Conservation (phyloP, 2,329 filamentous ascomycete species). For the Botrytis elliptica region DNA sequence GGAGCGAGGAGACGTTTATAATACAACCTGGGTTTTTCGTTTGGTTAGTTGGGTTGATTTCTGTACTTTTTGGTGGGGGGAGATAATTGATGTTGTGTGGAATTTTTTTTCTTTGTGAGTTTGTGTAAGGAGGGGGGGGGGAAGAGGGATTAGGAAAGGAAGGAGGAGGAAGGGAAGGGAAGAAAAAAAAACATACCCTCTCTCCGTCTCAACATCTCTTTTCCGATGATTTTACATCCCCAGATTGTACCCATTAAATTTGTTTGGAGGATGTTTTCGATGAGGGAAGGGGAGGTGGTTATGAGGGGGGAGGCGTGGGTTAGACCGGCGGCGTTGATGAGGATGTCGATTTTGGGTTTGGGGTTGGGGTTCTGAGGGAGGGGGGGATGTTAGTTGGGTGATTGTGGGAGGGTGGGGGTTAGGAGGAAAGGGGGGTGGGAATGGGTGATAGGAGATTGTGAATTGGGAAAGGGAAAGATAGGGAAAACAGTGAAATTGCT, state of each 20-base stretch:
- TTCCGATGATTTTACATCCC: slow-evolving; percentile 55
- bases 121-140: background rate
- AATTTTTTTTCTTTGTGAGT: background rate
- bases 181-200: slow-evolving; percentile 28
- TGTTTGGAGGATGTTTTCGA: slow-evolving; percentile 61
- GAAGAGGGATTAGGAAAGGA: background rate
- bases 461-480: too few species aligned
- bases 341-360: slow-evolving; percentile 48
- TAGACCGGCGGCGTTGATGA: slow-evolving; percentile 80
- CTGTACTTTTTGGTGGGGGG: background rate
- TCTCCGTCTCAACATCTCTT: slow-evolving; percentile 47
- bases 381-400: background rate
- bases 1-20: slow-evolving; percentile 77
- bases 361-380: background rate
- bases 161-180: background rate
- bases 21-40: slow-evolving; percentile 56
- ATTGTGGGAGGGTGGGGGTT: background rate
- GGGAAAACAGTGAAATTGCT: background rate
- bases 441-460: too few species aligned
- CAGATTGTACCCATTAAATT: slow-evolving; percentile 69
- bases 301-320: slow-evolving; percentile 65
- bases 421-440: too few species aligned
- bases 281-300: slow-evolving; percentile 48
- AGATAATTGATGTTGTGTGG: background rate
- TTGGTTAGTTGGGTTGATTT: background rate